These are phyloP conservation scores for Cystobasidium slooffiae DNA, from an alignment of 1,284 basidiomycete species.

Conservation along the genomic window DNA sequence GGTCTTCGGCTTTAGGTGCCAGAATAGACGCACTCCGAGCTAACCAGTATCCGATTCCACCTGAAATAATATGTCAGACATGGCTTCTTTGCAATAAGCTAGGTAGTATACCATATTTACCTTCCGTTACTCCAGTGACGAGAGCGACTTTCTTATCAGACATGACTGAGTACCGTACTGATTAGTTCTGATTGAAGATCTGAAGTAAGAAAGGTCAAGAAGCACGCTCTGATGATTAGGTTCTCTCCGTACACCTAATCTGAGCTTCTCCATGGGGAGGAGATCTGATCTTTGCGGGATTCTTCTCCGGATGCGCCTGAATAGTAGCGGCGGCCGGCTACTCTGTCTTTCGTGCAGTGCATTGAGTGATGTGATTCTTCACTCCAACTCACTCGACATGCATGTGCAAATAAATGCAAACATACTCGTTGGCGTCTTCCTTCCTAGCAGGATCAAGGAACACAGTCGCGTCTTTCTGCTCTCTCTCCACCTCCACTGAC, in stretches of 20 bases:
- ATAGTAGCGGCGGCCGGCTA: neutral
- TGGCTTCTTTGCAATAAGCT: neutral
- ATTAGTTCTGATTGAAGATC: neutral
- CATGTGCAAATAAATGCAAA: too few relatives aligned
- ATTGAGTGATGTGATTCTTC: too few relatives aligned
- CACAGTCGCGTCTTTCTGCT: too few relatives aligned
- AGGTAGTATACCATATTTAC: neutral
- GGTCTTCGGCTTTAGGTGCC: neutral
- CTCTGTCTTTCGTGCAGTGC: too few relatives aligned
- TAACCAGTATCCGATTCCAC: constrained; percentile 35
- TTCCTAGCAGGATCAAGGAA: too few relatives aligned
- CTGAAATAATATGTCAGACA: neutral
- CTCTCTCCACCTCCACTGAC: too few relatives aligned
- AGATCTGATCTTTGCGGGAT: neutral
- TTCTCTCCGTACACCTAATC: too few relatives aligned
- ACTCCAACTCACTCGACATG: too few relatives aligned
- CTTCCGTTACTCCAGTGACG: constrained; percentile 37
- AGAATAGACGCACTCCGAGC: neutral
- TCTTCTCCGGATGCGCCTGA: neutral
- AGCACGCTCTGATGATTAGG: neutral
- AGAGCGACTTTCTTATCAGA: constrained; percentile 15
- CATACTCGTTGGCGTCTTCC: too few relatives aligned
- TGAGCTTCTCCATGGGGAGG: too few relatives aligned
- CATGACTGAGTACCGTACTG: neutral
- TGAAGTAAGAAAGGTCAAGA: neutral